Conservation (phyloP, 225 moss, liverwort and hornwort species). For the Antitrichia curtipendula region DNA sequence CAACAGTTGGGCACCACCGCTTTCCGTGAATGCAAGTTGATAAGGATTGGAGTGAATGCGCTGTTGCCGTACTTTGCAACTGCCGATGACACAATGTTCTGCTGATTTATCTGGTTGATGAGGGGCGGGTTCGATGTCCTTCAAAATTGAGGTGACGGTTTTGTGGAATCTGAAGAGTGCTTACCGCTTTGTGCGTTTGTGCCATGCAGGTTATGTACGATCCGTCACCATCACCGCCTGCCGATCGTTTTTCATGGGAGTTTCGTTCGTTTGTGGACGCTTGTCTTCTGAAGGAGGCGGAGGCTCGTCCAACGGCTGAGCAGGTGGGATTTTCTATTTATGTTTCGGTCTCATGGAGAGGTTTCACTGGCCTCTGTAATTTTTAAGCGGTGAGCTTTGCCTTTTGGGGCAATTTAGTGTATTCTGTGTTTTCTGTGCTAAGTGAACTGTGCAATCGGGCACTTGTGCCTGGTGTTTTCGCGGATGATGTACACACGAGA, state of each 20-base stretch:
- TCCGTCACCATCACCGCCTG: slow-evolving; percentile 91
- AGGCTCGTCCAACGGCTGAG: slow-evolving; percentile 78
- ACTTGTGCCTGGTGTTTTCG: neutral
- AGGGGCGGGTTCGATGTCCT: neutral
- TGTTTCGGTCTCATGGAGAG: neutral
- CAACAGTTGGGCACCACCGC: no score
- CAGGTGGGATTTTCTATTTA: slow-evolving; percentile 30
- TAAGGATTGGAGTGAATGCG: neutral
- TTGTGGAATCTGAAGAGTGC: neutral
- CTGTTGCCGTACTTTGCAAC: neutral
- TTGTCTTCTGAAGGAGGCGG: slow-evolving; percentile 82
- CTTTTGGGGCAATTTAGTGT: neutral
- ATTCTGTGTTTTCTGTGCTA: neutral
- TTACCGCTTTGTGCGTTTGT: neutral
- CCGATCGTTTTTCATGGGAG: slow-evolving; percentile 81
- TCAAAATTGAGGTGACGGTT: neutral
- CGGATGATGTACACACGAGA: neutral
- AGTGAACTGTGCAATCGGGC: neutral
- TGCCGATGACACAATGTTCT: neutral
- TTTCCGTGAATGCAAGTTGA: neutral
- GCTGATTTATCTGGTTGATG: neutral
- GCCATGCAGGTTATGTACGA: slow-evolving; percentile 83
- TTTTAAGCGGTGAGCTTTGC: neutral
- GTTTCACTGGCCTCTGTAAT: neutral
- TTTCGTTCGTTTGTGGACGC: slow-evolving; percentile 95